Evolutionary conservation across 1,139 yeast genomes (phyloP), one percentile per base, ranked within the genome.

Genomic region (Meyerozyma elateridarum): DNA sequence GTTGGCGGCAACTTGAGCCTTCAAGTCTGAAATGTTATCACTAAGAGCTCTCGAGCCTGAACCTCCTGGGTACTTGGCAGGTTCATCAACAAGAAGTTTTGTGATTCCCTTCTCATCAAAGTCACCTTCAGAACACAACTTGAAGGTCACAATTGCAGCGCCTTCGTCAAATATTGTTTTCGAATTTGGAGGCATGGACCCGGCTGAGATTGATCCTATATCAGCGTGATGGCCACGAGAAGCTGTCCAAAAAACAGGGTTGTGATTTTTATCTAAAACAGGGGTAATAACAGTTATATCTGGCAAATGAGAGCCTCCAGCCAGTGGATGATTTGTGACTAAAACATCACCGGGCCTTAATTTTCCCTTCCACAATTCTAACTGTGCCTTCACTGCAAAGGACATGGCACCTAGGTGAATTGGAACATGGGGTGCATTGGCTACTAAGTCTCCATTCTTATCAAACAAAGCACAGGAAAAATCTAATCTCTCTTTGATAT

Each of bases 351-450:
- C 93, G 7, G 73, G 77, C 35, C 71, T 59, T 40, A 76, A 52
- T 25, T 72, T 61, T 8, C 76, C 82, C 36, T 72, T 59, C 88
- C 91, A 82, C 20, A 74, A 37, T 27, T 76, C 65, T 25, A 73
- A 72, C 54, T 83, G 91, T 7, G 75, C 79, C 33, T 73, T 70
- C 7, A 83, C 85, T n/a, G 89, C 87, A 32, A 83, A 79, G 1
- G 89, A 80, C 94, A 85, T 85, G 3, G 94, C 85, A 2, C 94
- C 94, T 39, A 85, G 60, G 52, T 85, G 95, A 27, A 84, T 89
- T 1, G 95, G 95, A 32, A 85, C 84, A 54, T 85, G 93, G 1
- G 93, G 93, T 0, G 94, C 94, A 57, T 83, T 84, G 4, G 93
- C 93, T 15, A 83, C 87, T 39, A 85, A 64, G 33, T 80, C 85